A percentile compares a stretch with the other conserved stretches of the same genome.
phyloP scores from a whole-genome alignment of 2,329 filamentous ascomycete species.

The Fusarium sp. region DNA sequence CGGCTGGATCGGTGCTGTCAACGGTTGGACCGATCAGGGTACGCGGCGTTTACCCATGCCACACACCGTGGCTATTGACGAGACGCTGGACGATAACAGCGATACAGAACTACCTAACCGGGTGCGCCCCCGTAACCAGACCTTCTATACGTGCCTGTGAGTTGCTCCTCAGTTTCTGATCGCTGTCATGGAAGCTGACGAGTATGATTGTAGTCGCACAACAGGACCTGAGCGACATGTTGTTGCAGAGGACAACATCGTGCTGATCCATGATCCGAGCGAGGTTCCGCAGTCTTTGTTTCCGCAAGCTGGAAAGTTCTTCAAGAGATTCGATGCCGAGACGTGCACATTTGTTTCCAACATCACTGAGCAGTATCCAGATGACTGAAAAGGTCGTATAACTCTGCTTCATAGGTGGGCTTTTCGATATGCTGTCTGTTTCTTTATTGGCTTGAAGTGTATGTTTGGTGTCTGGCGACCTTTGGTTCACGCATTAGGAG shows the following conservation, averaged over 20 bases:
- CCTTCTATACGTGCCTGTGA: conserved; percentile 86
- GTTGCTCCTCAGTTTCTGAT: conserved; percentile 54
- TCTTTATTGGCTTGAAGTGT: conserved; percentile 9
- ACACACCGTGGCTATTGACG: conserved; percentile 47
- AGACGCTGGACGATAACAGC: conserved; percentile 47
- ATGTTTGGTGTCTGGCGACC: conserved; percentile 13
- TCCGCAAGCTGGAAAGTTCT: conserved; percentile 82
- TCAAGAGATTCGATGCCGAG: conserved; percentile 83
- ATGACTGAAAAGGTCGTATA: conserved; percentile 70
- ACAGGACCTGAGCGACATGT: conserved; percentile 53
- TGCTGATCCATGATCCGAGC: conserved; percentile 65
- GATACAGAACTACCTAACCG: conserved; percentile 48
- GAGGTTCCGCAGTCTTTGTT: conserved; percentile 71
- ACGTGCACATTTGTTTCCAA: conserved; percentile 85
- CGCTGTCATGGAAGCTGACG: conserved; percentile 17
- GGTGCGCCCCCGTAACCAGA: conserved; percentile 57
- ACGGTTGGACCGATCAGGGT: conserved; percentile 80
- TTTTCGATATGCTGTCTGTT: background rate
- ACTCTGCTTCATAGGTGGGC: background rate
- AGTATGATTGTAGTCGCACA: conserved; percentile 47
- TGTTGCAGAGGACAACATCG: conserved; percentile 80
- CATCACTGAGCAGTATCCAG: conserved; percentile 82
- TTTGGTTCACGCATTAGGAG: background rate
- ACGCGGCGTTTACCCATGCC: conserved; percentile 48
- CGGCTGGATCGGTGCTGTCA: conserved; percentile 83